Percentiles rank a stretch among this genome's conserved stretches.
Evolutionary conservation across 345 rosid genomes (phyloP).

Genomic region (Salix exigua): DNA sequence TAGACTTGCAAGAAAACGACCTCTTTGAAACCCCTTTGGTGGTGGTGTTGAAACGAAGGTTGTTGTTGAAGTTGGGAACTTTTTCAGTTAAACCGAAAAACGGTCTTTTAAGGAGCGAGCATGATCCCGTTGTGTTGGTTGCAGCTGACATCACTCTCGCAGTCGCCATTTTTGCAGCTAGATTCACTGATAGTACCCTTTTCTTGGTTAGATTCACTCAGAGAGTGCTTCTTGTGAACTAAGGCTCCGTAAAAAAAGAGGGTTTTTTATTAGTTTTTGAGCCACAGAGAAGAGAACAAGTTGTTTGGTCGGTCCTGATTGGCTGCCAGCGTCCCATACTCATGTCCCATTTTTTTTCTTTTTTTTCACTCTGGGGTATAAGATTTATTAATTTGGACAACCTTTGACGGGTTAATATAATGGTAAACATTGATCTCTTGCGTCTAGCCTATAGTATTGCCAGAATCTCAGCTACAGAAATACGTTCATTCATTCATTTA

Average conservation of each 20-base stretch:
- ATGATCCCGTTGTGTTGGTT: slow-evolving; percentile 34
- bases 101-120: slow-evolving; percentile 44
- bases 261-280: neutral
- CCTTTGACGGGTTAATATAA: too few species aligned
- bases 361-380: too few species aligned
- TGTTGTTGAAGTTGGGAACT: slow-evolving; percentile 21
- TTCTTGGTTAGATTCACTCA: neutral
- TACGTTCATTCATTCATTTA: too few species aligned
- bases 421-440: too few species aligned
- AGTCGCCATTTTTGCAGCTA: slow-evolving; percentile 44
- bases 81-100: slow-evolving; percentile 24
- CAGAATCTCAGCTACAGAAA: too few species aligned
- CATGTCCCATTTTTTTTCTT: too few species aligned
- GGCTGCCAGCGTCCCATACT: neutral
- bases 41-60: slow-evolving; percentile 9
- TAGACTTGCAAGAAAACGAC: slow-evolving; percentile 54
- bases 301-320: neutral
- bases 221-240: neutral
- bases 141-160: slow-evolving; percentile 48
- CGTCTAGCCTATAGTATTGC: too few species aligned
- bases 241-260: neutral
- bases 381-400: too few species aligned
- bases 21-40: slow-evolving; percentile 31
- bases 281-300: neutral
- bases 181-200: neutral